Percentiles rank a stretch among this genome's conserved stretches.
These are phyloP conservation scores for Ogataea hybrid DNA, from an alignment of 1,139 yeast species.

Conservation along the genomic window DNA sequence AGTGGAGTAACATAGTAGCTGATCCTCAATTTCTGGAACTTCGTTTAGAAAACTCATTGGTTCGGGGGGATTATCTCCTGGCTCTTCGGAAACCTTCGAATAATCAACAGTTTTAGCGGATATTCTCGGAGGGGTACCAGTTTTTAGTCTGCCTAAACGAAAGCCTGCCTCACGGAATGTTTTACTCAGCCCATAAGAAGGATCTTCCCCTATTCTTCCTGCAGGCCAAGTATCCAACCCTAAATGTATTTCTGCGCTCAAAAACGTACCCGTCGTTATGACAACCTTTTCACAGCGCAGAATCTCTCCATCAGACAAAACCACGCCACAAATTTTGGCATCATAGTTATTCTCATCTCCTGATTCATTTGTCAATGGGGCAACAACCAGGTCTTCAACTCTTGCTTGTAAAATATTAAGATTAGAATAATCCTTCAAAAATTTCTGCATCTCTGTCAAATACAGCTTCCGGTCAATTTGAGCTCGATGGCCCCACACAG, in stretches of 20 bases:
- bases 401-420: too few species aligned
- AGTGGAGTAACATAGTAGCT: slow-evolving; percentile 75
- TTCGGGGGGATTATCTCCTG: slow-evolving; percentile 75
- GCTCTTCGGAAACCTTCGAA: slow-evolving; percentile 55
- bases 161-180: slow-evolving; percentile 80
- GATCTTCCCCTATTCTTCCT: slow-evolving; percentile 91
- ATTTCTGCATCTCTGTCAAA: too few species aligned
- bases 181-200: slow-evolving; percentile 84
- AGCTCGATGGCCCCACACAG: too few species aligned
- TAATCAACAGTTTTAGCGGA: slow-evolving; percentile 72
- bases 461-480: too few species aligned
- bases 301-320: slow-evolving; percentile 62
- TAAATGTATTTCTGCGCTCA: slow-evolving; percentile 92
- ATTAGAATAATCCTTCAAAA: too few species aligned
- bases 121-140: slow-evolving; percentile 96
- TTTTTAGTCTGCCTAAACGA: slow-evolving; percentile 82
- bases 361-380: too few species aligned
- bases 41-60: slow-evolving; percentile 92
- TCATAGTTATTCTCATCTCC: too few species aligned
- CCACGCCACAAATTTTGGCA: too few species aligned
- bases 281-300: slow-evolving; percentile 67
- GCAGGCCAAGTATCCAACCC: slow-evolving; percentile 81
- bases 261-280: slow-evolving; percentile 93
- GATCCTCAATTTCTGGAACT: slow-evolving; percentile 56
- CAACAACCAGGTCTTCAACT: too few species aligned